Base-by-base conservation (phyloP, 2,329 filamentous ascomycete genomes). In the Rhexocercosporidium sp. region DNA sequence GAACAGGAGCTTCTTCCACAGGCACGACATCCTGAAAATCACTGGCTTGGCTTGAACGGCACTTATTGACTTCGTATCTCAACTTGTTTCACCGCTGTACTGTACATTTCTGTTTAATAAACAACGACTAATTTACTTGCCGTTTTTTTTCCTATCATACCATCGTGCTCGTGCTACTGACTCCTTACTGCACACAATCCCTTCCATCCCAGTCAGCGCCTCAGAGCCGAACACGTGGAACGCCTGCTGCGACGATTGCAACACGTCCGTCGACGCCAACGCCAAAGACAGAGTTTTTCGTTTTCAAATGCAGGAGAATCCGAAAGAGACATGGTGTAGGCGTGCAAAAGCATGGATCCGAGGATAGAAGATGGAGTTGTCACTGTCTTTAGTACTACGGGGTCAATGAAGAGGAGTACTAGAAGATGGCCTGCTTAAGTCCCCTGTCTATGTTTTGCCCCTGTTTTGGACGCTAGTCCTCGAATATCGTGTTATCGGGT, bases 1-100 rank as follows among this genome's bases (percentile, higher is more conserved):
- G 65, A 90, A 92, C 69, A 85, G 93, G 60, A 88, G 87, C 22
- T 94, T 91, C 77, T 94, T 92, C 75, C 84, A 92, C 71, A 85
- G 88, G n/a, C 85, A 95, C 76, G 90, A 96, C 78, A 81, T 95
- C 27, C 79, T 96, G 16, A 67, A 67, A n/a, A n/a, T 61, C 20
- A 61, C 62, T n/a, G 56, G 47, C 44, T 46, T 64, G 37, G 56
- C 39, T 31, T 67, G 44, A 63, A 29, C 22, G 20, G 12, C 14
- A 51, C 7, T 44, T 44, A 6, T 51, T 27, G 12, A 22, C 14
- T 51, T 20, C 7, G 5, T 9, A 46, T 9, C n/a, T 47, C n/a
- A 22, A n/a, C 44, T 47, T 47, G 44, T 12, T 47, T 3, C 7
- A 6, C 12, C 8, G 44, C 22, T 44, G 7, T 39, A 39, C 34